Conservation (phyloP, 2,329 filamentous ascomycete species). For the Pseudogymnoascus sp. region DNA sequence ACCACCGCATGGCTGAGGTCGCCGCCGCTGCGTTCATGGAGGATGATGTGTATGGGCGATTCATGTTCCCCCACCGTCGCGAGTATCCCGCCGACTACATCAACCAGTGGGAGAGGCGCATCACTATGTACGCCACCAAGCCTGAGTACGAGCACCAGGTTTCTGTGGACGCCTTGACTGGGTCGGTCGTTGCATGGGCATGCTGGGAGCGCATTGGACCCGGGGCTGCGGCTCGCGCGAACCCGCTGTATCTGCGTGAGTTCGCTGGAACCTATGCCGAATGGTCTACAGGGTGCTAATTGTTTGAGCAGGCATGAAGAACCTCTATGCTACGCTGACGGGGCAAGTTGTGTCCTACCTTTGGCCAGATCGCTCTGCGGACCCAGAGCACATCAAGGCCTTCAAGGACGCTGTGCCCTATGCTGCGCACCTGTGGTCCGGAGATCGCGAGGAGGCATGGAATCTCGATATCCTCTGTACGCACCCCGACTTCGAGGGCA, state of each 20-base stretch:
- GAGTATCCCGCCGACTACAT: conserved; percentile 28
- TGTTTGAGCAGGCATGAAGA: not conserved
- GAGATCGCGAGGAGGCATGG: conserved; percentile 30
- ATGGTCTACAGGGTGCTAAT: conserved; percentile 17
- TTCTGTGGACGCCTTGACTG: conserved; percentile 18
- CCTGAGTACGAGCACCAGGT: conserved; percentile 23
- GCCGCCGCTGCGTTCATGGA: conserved; percentile 30
- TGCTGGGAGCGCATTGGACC: conserved; percentile 19
- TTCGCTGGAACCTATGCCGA: conserved; percentile 9
- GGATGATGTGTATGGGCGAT: conserved; percentile 29
- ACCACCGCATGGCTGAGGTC: conserved; percentile 24
- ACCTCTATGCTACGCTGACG: conserved; percentile 9
- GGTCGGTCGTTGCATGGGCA: conserved; percentile 21
- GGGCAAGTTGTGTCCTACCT: conserved; percentile 14
- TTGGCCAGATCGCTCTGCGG: conserved; percentile 22
- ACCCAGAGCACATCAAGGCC: conserved; percentile 18
- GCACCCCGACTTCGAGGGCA: conserved; percentile 33
- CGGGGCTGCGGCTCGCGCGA: conserved; percentile 12
- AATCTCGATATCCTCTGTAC: conserved; percentile 34
- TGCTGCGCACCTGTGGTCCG: conserved; percentile 25
- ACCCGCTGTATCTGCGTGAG: not conserved
- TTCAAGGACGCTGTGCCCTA: conserved; percentile 20
- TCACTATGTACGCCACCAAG: conserved; percentile 23
- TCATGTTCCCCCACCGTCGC: conserved; percentile 31
- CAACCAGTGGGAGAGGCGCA: conserved; percentile 28